Percentiles rank a stretch among this genome's conserved stretches.
These are phyloP conservation scores for Umbelopsis ramanniana DNA, from an alignment of 192 early-diverging fungal genomes.

Conservation along the genomic window DNA sequence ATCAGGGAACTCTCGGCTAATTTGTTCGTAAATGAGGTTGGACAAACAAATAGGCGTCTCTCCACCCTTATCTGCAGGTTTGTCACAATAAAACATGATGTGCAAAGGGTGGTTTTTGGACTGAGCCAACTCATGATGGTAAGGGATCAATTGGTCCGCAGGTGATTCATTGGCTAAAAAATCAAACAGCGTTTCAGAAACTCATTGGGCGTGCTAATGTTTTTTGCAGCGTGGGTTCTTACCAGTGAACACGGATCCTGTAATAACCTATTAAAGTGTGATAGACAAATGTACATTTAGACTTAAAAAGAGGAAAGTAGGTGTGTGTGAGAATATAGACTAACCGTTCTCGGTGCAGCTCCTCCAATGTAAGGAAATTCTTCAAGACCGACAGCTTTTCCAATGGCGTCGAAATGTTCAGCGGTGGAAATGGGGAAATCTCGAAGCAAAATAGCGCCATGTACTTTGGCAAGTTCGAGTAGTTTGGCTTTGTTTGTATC, in stretches of 20 bases:
- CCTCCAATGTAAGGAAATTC: slow-evolving; percentile 45
- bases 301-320: background rate
- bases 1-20: slow-evolving; percentile 27
- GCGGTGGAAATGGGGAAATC: slow-evolving; percentile 37
- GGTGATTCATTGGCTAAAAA: slow-evolving; percentile 41
- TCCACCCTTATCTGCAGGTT: slow-evolving; percentile 33
- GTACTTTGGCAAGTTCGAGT: slow-evolving; percentile 18
- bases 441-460: slow-evolving; percentile 42
- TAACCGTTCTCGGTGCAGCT: slow-evolving; percentile 30
- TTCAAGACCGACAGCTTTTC: slow-evolving; percentile 37
- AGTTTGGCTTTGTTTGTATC: background rate
- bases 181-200: background rate
- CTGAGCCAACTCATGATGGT: slow-evolving; percentile 44
- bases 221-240: too few relatives aligned
- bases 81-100: slow-evolving; percentile 41
- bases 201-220: too few relatives aligned
- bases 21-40: slow-evolving; percentile 34
- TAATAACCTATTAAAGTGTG: background rate
- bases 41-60: slow-evolving; percentile 42
- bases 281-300: too few relatives aligned
- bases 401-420: slow-evolving; percentile 39
- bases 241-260: slow-evolving; percentile 36
- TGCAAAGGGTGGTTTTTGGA: slow-evolving; percentile 37
- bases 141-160: slow-evolving; percentile 43
- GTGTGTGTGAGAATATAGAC: background rate